Percentiles rank a stretch among this genome's conserved stretches.
These are phyloP conservation scores for Bullera alba DNA, from an alignment of 768 basidiomycete genomes.

Conservation along the genomic window DNA sequence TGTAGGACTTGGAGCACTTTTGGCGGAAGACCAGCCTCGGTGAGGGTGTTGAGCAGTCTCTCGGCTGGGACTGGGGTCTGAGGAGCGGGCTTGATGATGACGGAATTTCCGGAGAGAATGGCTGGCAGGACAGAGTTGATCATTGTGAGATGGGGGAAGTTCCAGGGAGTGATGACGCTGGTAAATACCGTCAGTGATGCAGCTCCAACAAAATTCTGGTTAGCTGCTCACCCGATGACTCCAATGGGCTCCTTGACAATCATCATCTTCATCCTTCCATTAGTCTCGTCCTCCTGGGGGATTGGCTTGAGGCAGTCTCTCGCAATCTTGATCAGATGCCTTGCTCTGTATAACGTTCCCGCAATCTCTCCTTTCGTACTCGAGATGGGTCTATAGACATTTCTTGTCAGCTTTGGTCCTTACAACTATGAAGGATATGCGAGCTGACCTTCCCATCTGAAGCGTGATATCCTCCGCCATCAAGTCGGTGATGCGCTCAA, in stretches of 20 bases:
- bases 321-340: constrained; percentile 80
- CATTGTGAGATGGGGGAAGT: constrained; percentile 82
- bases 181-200: neutral
- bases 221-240: constrained; percentile 55
- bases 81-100: constrained; percentile 90
- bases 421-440: too few species aligned
- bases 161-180: constrained; percentile 80
- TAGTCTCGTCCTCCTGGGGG: constrained; percentile 65
- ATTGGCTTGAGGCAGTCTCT: constrained; percentile 66
- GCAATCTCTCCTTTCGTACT: constrained; percentile 72
- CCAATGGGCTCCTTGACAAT: constrained; percentile 80
- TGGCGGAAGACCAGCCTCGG: constrained; percentile 69
- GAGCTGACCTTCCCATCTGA: constrained; percentile 84
- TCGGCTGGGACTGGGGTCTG: constrained; percentile 89
- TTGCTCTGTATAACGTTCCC: constrained; percentile 72
- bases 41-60: constrained; percentile 62
- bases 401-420: too few species aligned
- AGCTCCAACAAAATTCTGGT: neutral
- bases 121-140: constrained; percentile 91
- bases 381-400: constrained; percentile 67
- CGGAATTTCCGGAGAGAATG: constrained; percentile 77
- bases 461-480: constrained; percentile 68
- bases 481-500: constrained; percentile 55
- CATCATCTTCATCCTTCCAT: constrained; percentile 72
- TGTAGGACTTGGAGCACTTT: constrained; percentile 54